Conservation (phyloP, 169 alveolate species). For the Cryptosporidium baileyi region DNA sequence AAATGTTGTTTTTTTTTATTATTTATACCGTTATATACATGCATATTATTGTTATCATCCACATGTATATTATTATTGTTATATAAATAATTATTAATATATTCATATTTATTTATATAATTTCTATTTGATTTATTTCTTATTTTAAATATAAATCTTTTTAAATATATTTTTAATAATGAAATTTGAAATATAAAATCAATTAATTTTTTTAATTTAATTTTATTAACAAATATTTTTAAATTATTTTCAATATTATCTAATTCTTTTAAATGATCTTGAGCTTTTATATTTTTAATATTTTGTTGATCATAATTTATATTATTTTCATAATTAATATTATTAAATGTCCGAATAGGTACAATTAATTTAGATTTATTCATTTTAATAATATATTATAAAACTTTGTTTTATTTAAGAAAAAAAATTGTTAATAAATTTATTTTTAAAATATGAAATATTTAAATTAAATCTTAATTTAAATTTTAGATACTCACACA, state of each 20-base stretch:
- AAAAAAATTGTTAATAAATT: too few species aligned
- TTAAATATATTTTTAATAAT: neutral
- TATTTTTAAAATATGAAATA: too few species aligned
- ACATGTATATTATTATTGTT: neutral
- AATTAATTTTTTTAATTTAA: neutral
- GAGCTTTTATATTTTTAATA: neutral
- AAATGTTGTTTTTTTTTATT: neutral
- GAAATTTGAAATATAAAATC: neutral
- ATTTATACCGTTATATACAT: too few species aligned
- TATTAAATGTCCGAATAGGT: too few species aligned
- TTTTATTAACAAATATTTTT: neutral
- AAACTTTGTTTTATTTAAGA: too few species aligned
- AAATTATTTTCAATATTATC: neutral
- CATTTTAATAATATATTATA: too few species aligned
- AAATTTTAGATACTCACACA: too few species aligned
- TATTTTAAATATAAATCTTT: neutral
- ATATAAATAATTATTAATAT: too few species aligned
- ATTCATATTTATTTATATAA: neutral
- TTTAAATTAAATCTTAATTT: too few species aligned
- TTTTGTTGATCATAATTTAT: neutral
- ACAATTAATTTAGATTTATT: too few species aligned
- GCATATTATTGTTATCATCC: too few species aligned
- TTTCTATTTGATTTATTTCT: neutral
- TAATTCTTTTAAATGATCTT: conserved; percentile 4
- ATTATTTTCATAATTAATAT: too few species aligned